Conservation (phyloP, 2,329 filamentous ascomycete genomes). For the Claviceps maximensis region DNA sequence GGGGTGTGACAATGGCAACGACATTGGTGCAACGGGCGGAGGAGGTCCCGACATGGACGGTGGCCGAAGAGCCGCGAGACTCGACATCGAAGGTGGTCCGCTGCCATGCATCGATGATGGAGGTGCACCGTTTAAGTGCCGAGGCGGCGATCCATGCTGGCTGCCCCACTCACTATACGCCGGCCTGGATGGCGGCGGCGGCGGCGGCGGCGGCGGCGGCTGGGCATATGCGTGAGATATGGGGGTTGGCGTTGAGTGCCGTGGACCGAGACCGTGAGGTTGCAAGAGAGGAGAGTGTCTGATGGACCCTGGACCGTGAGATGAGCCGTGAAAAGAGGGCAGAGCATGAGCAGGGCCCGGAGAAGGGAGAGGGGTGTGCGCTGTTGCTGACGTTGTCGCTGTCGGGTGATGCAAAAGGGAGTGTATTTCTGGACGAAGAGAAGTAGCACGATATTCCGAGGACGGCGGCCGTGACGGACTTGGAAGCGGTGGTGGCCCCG, state of each 20-base stretch:
- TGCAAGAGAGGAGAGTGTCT: conserved; percentile 8
- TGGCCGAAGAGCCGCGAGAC: conserved; percentile 34
- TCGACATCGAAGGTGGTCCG: conserved; percentile 15
- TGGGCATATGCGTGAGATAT: conserved; percentile 16
- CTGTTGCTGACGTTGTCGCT: neutral
- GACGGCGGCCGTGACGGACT: conserved; percentile 15
- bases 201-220: conserved; percentile 11
- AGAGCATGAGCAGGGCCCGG: conserved; percentile 5
- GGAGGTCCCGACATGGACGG: conserved; percentile 31
- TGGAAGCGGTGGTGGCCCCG: conserved; percentile 14
- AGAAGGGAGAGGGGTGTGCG: conserved; percentile 4
- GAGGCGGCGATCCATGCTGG: conserved; percentile 33
- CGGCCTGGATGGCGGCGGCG: conserved; percentile 13
- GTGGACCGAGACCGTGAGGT: conserved; percentile 16
- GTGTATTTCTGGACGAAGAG: conserved; percentile 9
- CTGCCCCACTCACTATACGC: conserved; percentile 36
- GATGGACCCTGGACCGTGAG: conserved; percentile 8
- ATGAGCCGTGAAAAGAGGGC: conserved; percentile 4
- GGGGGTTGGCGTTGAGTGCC: conserved; percentile 8
- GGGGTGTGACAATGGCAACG: conserved; percentile 27
- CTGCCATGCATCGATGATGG: conserved; percentile 20
- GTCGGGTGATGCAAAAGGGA: conserved; percentile 9
- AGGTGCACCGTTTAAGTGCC: conserved; percentile 36
- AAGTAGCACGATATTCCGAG: conserved; percentile 14
- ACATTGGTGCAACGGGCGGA: conserved; percentile 23